Conservation (phyloP, 768 basidiomycete species). For the Hysterangium stoloniferum region DNA sequence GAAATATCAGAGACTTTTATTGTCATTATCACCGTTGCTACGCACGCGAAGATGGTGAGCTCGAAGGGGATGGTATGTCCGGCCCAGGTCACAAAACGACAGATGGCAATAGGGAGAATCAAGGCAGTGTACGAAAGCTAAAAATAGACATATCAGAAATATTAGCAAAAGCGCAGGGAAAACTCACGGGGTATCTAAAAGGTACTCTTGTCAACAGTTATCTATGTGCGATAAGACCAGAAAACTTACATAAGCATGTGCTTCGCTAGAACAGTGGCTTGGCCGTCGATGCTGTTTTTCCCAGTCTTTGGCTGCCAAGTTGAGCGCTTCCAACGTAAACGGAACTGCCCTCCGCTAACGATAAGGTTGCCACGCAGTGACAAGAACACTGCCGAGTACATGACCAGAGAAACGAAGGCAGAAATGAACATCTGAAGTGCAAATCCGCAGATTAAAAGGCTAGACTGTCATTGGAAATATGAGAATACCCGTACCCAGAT, state of each 20-base stretch:
- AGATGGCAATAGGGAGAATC: conserved; percentile 39
- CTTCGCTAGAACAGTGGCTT: conserved; percentile 27
- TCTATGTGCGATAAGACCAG: background rate
- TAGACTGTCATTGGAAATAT: background rate
- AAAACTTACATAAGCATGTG: conserved; percentile 41
- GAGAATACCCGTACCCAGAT: conserved; percentile 35
- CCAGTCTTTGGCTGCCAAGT: conserved; percentile 22
- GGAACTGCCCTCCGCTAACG: conserved; percentile 31
- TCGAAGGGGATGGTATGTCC: conserved; percentile 38
- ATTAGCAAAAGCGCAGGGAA: background rate
- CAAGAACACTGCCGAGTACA: conserved; percentile 42
- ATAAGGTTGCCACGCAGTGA: conserved; percentile 41
- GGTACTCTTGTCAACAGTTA: background rate
- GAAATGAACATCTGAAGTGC: conserved; percentile 42
- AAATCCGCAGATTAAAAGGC: background rate
- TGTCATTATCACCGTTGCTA: background rate
- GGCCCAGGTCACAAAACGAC: conserved; percentile 35
- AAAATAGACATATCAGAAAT: background rate
- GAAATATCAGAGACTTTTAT: background rate
- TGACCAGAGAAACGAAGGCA: conserved; percentile 34
- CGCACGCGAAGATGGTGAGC: conserved; percentile 24
- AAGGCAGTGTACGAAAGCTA: conserved; percentile 43
- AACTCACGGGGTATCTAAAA: conserved; percentile 11
- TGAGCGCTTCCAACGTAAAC: conserved; percentile 20
- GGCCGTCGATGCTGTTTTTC: background rate